These are phyloP conservation scores for Blastobotrys aristatus DNA, from an alignment of 1,139 yeast species.

Conservation along the genomic window DNA sequence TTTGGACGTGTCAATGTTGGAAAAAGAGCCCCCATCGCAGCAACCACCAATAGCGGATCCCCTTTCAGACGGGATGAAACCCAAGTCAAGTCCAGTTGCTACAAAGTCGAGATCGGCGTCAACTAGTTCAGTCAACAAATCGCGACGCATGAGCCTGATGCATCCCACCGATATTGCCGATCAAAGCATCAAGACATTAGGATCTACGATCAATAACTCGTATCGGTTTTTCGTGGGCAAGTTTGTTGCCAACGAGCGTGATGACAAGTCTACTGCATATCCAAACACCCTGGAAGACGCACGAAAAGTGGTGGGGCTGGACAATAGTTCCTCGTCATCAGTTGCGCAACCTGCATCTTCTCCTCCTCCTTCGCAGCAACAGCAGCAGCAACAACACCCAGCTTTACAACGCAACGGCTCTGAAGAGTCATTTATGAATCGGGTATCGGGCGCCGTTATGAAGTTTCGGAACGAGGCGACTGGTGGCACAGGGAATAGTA, in stretches of 20 bases:
- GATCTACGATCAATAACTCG: conserved; percentile 32
- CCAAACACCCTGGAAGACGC: conserved; percentile 30
- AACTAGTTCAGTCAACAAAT: neutral
- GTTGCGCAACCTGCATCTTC: neutral
- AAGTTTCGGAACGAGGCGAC: neutral
- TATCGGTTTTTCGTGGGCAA: conserved; percentile 33
- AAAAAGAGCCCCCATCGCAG: neutral
- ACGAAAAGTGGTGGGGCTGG: conserved; percentile 25
- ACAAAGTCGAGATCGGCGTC: neutral
- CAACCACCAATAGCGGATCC: neutral
- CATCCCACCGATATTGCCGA: conserved; percentile 25
- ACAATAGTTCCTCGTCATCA: conserved; percentile 8
- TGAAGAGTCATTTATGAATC: conserved; percentile 9
- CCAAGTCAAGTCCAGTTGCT: neutral
- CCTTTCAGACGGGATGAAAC: neutral
- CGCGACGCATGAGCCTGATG: conserved; percentile 5
- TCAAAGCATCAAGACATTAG: conserved; percentile 30
- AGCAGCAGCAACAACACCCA: no score
- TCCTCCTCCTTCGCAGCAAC: no score
- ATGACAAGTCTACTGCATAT: conserved; percentile 15
- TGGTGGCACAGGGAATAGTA: neutral
- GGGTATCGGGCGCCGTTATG: conserved; percentile 7
- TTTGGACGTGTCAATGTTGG: conserved; percentile 14
- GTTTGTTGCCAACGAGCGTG: conserved; percentile 16
- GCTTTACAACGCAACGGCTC: conserved; percentile 1